Base-by-base conservation (phyloP, 352 stramenopile genomes). In the Blastocystis sp. region DNA sequence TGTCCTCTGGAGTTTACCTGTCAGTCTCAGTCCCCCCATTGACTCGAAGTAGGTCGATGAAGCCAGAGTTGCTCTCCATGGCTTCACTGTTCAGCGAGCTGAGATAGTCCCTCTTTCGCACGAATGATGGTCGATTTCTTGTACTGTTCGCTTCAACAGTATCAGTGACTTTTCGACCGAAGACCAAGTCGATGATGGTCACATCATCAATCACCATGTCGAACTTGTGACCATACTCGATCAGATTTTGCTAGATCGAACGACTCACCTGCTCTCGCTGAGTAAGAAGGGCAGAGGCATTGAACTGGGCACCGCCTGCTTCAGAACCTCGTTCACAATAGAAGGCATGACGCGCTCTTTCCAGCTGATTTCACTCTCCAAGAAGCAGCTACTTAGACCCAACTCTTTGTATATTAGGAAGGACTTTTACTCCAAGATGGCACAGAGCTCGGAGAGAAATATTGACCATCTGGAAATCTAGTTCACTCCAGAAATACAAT, bases 401-500 rank as follows among this genome's bases (percentile, higher is more conserved):
- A 98, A 93, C 91, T 96, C 93, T 90, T 94, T 95, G 93, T 98
- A 99, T 90, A 93, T 94, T 98, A 79, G 98, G 95, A 47, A 99
- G 93, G 81, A 95, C 92, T 64, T 91, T 91, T 26, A 94, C 93
- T 93, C 98, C 93, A 3, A 96, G 97, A 91, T 98, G 97, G 91
- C 96, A 98, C 89, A 99, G 94, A 68, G 99, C 96, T 95, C 97
- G 95, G 91, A 99, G 95, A 9, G 95, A 97, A 90, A 99, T 98
- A 91, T 98, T 98, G 90, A 99, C 98, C 96, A 99, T 99, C 93
- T 99, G 97, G 90, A 99, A 93, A 93, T 99, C 97, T 93, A 98
- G 0, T 98, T 4, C 8, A 16, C 5, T 1, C 11, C 7, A 26
- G 11, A 8, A 53, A 20, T 16, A 13, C 11, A n/a, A 26, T 16